These are phyloP conservation scores for Eucalyptus urophylla DNA, from an alignment of 345 rosid species.

Conservation along the genomic window DNA sequence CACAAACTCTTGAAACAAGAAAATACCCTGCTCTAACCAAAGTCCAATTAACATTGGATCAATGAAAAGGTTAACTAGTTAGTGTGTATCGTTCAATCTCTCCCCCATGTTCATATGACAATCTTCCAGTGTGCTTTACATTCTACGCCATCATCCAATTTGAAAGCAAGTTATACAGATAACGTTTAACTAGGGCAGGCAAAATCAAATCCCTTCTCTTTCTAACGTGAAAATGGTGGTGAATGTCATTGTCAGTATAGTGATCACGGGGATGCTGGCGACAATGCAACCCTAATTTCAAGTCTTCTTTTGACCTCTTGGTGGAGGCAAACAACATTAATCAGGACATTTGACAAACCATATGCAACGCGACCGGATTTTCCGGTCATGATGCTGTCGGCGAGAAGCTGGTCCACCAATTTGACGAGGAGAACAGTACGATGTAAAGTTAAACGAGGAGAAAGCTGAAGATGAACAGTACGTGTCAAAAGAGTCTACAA, in stretches of 20 bases:
- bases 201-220: background rate
- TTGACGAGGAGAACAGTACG: background rate
- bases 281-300: background rate
- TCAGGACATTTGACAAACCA: background rate
- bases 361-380: background rate
- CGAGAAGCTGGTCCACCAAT: background rate
- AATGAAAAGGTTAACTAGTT: background rate
- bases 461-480: too few relatives aligned
- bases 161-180: background rate
- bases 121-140: background rate
- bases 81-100: background rate
- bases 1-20: background rate
- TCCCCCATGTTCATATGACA: rapidly evolving
- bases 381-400: background rate
- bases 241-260: background rate
- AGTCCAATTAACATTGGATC: background rate
- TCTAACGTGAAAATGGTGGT: background rate
- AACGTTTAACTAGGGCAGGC: background rate
- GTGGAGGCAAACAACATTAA: background rate
- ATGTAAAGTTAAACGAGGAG: too few relatives aligned
- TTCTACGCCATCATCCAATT: background rate
- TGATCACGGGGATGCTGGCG: background rate
- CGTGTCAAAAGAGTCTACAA: background rate
- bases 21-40: background rate
- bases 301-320: background rate